phyloP scores from a whole-genome alignment of 805 yeast genomes.

The Metschnikowia chrysomelidarum region DNA sequence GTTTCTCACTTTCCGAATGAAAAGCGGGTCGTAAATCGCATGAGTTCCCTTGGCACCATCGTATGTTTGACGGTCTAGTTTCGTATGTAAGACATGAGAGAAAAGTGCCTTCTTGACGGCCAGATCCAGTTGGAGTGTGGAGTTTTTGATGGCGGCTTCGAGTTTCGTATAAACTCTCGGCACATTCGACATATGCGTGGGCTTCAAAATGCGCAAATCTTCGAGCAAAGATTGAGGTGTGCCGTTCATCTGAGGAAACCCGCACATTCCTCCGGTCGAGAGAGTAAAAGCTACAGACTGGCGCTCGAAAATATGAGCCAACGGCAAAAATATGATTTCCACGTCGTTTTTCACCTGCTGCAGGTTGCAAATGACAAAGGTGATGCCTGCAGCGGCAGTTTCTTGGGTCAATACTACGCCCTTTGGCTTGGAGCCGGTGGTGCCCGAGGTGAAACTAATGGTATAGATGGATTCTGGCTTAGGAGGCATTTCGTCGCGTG shows the following conservation, averaged over 20 bases:
- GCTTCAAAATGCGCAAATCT: slow-evolving; percentile 25
- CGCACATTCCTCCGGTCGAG: slow-evolving; percentile 25
- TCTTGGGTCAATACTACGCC: slow-evolving; percentile 25
- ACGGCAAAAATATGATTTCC: slow-evolving; percentile 29
- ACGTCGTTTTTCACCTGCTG: slow-evolving; percentile 13
- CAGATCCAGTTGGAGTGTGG: slow-evolving; percentile 23
- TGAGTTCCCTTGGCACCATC: slow-evolving; percentile 23
- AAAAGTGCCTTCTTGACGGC: slow-evolving; percentile 19
- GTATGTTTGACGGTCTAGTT: slow-evolving; percentile 16
- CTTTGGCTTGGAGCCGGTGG: slow-evolving; percentile 28
- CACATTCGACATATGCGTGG: slow-evolving; percentile 25
- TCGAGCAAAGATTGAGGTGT: slow-evolving; percentile 25
- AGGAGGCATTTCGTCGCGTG: slow-evolving; percentile 19
- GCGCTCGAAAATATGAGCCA: slow-evolving; percentile 39
- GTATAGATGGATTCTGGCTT: slow-evolving; percentile 21
- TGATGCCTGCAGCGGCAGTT: slow-evolving; percentile 21
- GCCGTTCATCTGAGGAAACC: slow-evolving; percentile 25
- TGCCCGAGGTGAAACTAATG: slow-evolving; percentile 28
- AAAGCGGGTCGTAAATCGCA: slow-evolving; percentile 17
- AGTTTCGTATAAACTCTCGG: slow-evolving; percentile 28
- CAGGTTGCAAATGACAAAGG: slow-evolving; percentile 14
- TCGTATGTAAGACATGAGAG: slow-evolving; percentile 19
- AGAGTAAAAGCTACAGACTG: slow-evolving; percentile 23
- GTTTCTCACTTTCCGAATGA: slow-evolving; percentile 20
- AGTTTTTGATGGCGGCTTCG: slow-evolving; percentile 25